Percentiles rank a stretch among this genome's conserved stretches.
Evolutionary conservation across 441 rosid species (phyloP).

Genomic region (Bocquillonia castaneifolia): DNA sequence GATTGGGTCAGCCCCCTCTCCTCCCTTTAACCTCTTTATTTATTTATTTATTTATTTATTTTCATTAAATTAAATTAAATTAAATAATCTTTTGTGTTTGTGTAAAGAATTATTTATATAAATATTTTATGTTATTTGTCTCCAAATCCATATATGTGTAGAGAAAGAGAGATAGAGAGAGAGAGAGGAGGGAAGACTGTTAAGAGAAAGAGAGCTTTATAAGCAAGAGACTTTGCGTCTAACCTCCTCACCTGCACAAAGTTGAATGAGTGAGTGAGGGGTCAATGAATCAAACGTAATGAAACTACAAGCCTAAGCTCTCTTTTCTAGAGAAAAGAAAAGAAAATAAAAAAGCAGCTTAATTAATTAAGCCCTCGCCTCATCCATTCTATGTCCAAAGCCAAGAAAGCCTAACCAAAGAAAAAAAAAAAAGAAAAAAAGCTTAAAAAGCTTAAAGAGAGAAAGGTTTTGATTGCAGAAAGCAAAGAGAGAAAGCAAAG

Average conservation of each 20-base stretch:
- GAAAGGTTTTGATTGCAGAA: conserved; percentile 64
- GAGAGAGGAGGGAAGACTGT: not conserved
- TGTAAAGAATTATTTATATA: too few species aligned
- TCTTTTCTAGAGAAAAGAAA: too few species aligned
- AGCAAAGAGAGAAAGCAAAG: too few species aligned
- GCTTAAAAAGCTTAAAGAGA: conserved; percentile 40
- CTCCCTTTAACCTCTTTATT: not conserved
- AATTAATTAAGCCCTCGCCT: too few species aligned
- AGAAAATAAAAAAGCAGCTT: too few species aligned
- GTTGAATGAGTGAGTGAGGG: conserved; percentile 29
- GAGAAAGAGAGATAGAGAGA: too few species aligned
- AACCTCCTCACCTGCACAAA: conserved; percentile 29
- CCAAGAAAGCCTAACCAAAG: conserved; percentile 19
- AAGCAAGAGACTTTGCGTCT: conserved; percentile 21
- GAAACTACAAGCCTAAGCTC: too few species aligned
- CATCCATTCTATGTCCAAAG: not conserved
- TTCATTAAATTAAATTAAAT: too few species aligned
- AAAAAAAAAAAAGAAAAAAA: conserved; percentile 15
- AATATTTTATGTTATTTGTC: too few species aligned
- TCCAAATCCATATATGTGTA: too few species aligned
- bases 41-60: too few species aligned
- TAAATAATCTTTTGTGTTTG: too few species aligned
- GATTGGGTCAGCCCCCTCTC: conserved; percentile 29
- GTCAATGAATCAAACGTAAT: conserved; percentile 26
- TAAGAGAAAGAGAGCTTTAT: conserved; percentile 24